phyloP scores from a whole-genome alignment of 768 basidiomycete genomes.

The Leccinellum luteum region DNA sequence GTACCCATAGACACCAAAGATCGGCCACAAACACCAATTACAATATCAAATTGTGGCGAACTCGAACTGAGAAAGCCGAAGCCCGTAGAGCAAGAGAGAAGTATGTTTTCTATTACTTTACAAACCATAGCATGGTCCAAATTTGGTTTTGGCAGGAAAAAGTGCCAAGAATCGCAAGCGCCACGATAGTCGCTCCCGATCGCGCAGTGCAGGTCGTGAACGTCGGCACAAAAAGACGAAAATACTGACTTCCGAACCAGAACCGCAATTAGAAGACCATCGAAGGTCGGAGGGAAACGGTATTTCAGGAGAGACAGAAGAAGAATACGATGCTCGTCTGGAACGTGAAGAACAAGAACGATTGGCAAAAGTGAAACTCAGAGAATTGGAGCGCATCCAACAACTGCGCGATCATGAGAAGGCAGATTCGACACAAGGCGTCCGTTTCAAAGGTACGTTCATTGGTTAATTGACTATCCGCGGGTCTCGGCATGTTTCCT shows the following conservation, averaged over 20 bases:
- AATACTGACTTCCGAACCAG: conserved; percentile 5
- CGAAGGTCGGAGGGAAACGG: neutral
- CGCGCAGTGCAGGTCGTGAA: conserved; percentile 29
- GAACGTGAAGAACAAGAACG: conserved; percentile 67
- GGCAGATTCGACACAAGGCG: conserved; percentile 38
- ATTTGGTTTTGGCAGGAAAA: conserved; percentile 4
- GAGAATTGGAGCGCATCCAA: conserved; percentile 50
- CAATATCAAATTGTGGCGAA: conserved; percentile 79
- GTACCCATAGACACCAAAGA: conserved; percentile 75
- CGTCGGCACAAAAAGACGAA: conserved; percentile 30
- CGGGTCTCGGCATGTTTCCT: neutral
- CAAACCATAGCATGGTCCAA: neutral
- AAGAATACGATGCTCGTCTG: conserved; percentile 67
- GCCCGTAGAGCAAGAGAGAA: conserved; percentile 7
- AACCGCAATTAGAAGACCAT: conserved; percentile 9
- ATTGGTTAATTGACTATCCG: neutral
- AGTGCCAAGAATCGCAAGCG: conserved; percentile 19
- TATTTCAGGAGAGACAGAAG: conserved; percentile 54
- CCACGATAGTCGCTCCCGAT: conserved; percentile 21
- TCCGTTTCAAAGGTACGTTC: conserved; percentile 61
- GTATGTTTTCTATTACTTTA: conserved; percentile 8
- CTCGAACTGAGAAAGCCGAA: conserved; percentile 58
- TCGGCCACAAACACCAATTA: conserved; percentile 63
- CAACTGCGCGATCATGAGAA: conserved; percentile 30
- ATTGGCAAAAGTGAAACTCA: conserved; percentile 43